These are phyloP conservation scores for Leptodontidium sp. DNA, from an alignment of 2,329 filamentous ascomycete genomes.

Conservation along the genomic window DNA sequence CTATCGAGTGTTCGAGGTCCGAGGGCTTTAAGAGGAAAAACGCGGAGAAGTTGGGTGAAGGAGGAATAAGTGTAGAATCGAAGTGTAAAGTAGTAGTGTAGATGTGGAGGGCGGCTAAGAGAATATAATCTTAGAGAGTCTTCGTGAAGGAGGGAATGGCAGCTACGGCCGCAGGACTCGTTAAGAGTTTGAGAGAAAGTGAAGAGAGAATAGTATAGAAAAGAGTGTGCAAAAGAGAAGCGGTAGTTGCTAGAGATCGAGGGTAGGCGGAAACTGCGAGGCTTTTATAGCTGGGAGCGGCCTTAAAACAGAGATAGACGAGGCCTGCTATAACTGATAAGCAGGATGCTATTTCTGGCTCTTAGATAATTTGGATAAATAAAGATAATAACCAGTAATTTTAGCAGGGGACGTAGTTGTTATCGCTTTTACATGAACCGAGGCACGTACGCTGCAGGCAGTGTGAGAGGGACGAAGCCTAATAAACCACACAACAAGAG, in stretches of 20 bases:
- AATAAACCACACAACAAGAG: too few relatives aligned
- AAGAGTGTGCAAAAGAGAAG: constrained; percentile 29
- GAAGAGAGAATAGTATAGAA: constrained; percentile 23
- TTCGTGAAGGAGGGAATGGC: constrained; percentile 2
- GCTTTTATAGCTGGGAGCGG: not conserved
- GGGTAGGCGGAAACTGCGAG: constrained; percentile 26
- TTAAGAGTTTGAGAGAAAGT: constrained; percentile 17
- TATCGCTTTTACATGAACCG: too few relatives aligned
- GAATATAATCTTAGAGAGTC: not conserved
- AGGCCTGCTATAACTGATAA: too few relatives aligned
- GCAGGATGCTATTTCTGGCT: too few relatives aligned
- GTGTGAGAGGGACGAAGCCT: too few relatives aligned
- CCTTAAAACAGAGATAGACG: too few relatives aligned
- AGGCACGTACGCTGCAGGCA: too few relatives aligned
- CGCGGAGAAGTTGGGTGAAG: constrained; percentile 15
- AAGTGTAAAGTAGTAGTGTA: constrained; percentile 17
- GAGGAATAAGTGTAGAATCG: constrained; percentile 12
- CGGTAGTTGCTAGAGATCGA: constrained; percentile 26
- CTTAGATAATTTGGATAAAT: too few relatives aligned
- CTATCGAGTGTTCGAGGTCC: constrained; percentile 15
- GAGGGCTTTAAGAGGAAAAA: not conserved
- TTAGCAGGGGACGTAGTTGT: too few relatives aligned
- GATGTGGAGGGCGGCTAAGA: constrained; percentile 12
- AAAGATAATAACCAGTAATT: too few relatives aligned
- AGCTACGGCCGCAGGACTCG: constrained; percentile 6